Percentiles rank a stretch among this genome's conserved stretches.
phyloP scores from a whole-genome alignment of 768 basidiomycete species.

The Cystobasidium tubakii region DNA sequence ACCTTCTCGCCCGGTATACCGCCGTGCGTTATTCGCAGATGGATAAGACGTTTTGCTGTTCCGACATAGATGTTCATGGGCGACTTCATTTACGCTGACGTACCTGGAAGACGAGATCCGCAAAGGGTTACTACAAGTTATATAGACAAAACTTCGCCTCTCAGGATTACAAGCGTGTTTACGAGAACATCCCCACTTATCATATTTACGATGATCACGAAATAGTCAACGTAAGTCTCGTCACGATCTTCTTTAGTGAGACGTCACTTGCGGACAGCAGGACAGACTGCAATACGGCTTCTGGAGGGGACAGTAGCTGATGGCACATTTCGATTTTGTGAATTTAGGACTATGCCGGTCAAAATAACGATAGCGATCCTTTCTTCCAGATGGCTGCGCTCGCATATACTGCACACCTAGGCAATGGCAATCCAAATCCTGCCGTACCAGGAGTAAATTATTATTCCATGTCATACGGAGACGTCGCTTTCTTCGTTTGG shows the following conservation, averaged over 20 bases:
- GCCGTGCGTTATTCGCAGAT: too few species aligned
- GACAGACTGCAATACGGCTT: too few species aligned
- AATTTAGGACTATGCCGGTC: conserved; percentile 65
- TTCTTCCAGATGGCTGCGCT: conserved; percentile 57
- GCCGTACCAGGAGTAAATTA: conserved; percentile 51
- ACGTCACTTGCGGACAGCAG: too few species aligned
- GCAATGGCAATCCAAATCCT: conserved; percentile 51
- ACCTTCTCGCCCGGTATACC: too few species aligned
- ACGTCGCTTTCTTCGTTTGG: conserved; percentile 70
- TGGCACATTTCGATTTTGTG: too few species aligned
- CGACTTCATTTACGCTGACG: conserved; percentile 71
- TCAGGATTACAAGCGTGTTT: conserved; percentile 61
- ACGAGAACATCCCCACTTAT: conserved; percentile 57
- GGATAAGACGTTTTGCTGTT: too few species aligned
- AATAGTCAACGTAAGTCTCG: conserved; percentile 47
- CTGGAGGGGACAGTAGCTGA: too few species aligned
- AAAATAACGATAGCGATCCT: conserved; percentile 55
- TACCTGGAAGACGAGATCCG: conserved; percentile 56
- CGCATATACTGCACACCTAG: conserved; percentile 63
- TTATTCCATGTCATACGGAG: conserved; percentile 56
- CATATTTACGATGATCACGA: conserved; percentile 61
- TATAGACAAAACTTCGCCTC: conserved; percentile 66
- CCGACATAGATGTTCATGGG: conserved; percentile 4
- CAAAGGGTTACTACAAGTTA: conserved; percentile 59
- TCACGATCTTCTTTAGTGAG: too few species aligned